phyloP scores from a whole-genome alignment of 108 stramenopile genomes.

The Mediolabrus comicus region DNA sequence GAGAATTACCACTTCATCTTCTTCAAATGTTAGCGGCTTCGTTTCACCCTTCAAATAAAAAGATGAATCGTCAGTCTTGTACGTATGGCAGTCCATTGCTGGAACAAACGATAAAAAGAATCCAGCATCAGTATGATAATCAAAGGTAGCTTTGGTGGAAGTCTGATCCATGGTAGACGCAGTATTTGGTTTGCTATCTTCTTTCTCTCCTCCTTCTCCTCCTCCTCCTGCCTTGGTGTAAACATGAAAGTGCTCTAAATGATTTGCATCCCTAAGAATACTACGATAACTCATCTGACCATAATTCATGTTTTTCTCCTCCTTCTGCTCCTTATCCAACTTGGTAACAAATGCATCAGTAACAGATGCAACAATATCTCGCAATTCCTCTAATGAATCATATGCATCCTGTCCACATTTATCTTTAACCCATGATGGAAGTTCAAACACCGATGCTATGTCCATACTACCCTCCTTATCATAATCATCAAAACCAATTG shows the following conservation, averaged over 20 bases:
- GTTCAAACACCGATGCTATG: constrained; percentile 8
- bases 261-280: constrained; percentile 48
- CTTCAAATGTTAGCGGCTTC: constrained; percentile 23
- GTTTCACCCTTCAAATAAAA: constrained; percentile 38
- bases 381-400: constrained; percentile 57
- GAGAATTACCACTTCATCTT: constrained; percentile 57
- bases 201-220: not conserved
- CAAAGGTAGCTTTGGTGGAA: constrained; percentile 27
- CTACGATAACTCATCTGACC: constrained; percentile 16
- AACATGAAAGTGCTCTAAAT: constrained; percentile 68
- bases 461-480: not conserved
- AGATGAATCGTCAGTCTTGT: constrained; percentile 27
- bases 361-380: constrained; percentile 62
- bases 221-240: constrained; percentile 38
- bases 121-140: constrained; percentile 80
- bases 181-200: not conserved
- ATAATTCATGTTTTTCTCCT: constrained; percentile 4
- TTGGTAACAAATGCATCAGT: constrained; percentile 49
- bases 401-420: constrained; percentile 49
- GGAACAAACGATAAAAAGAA: constrained; percentile 79
- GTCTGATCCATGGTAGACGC: not conserved
- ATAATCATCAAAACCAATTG: constrained; percentile 22
- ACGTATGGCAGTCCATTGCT: constrained; percentile 50
- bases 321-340: constrained; percentile 41
- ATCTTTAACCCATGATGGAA: constrained; percentile 34